These are phyloP conservation scores for Chaetomium sp. DNA, from an alignment of 2,329 filamentous ascomycete genomes.

Conservation along the genomic window DNA sequence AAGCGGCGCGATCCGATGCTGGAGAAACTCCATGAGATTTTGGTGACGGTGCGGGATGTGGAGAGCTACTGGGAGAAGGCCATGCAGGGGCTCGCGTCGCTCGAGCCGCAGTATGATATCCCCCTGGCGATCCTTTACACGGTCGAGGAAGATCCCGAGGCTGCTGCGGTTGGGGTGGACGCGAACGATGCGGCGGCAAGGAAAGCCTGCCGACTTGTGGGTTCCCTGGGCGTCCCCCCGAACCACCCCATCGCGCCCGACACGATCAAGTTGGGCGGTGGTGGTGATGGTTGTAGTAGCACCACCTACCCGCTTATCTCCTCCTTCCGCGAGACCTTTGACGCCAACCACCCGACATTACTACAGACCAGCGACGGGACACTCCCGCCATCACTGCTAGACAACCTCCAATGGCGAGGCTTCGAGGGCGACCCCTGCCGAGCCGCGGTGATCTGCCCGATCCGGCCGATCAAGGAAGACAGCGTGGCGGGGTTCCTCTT, in stretches of 20 bases:
- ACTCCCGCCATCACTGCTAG: constrained; percentile 50
- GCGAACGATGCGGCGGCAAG: constrained; percentile 23
- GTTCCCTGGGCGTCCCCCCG: constrained; percentile 40
- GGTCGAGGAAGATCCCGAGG: constrained; percentile 35
- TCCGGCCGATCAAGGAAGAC: constrained; percentile 60
- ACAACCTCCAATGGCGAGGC: constrained; percentile 55
- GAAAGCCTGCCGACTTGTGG: constrained; percentile 36
- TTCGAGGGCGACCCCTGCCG: constrained; percentile 55
- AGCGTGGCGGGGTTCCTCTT: constrained; percentile 61
- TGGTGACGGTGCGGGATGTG: constrained; percentile 38
- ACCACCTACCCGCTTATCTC: constrained; percentile 34
- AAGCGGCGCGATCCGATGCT: constrained; percentile 45
- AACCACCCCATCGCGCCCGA: constrained; percentile 37
- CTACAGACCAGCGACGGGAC: constrained; percentile 43
- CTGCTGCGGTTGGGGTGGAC: constrained; percentile 19
- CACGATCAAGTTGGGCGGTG: constrained; percentile 29
- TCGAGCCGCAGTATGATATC: constrained; percentile 42
- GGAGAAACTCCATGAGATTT: constrained; percentile 40
- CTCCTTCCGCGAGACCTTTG: constrained; percentile 35
- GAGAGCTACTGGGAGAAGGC: constrained; percentile 43
- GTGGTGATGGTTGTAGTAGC: constrained; percentile 9
- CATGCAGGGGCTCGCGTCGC: constrained; percentile 37
- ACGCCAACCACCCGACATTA: constrained; percentile 33
- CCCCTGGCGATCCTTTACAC: constrained; percentile 47
- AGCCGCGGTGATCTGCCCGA: constrained; percentile 62